phyloP scores from a whole-genome alignment of 371 early-diverging fungal genomes.

The Actinomucor elegans region DNA sequence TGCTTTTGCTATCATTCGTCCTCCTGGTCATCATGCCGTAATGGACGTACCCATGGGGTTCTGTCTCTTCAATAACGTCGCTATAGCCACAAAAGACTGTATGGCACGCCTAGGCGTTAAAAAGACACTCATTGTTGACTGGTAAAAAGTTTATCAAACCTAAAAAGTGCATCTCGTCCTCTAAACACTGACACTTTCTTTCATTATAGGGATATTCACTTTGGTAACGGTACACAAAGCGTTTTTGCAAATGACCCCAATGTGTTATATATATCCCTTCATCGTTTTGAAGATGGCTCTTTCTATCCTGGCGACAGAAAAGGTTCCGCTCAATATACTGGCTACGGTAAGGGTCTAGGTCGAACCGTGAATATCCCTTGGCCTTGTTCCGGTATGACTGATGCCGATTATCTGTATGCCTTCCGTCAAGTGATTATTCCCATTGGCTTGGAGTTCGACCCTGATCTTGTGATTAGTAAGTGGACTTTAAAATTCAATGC shows the following conservation, averaged over 20 bases:
- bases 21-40: constrained; percentile 93
- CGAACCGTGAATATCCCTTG: constrained; percentile 91
- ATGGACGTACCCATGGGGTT: constrained; percentile 74
- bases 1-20: constrained; percentile 85
- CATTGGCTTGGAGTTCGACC: constrained; percentile 78
- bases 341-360: constrained; percentile 65
- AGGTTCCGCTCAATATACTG: constrained; percentile 57
- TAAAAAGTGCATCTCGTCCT: too few relatives aligned
- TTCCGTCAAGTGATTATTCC: constrained; percentile 82
- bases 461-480: constrained; percentile 79
- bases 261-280: constrained; percentile 84
- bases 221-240: constrained; percentile 91
- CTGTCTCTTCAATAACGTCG: constrained; percentile 88
- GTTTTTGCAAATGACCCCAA: constrained; percentile 74
- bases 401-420: constrained; percentile 85
- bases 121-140: constrained; percentile 84
- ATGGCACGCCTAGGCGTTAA: constrained; percentile 42
- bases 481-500: not conserved
- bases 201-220: constrained; percentile 85
- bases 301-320: constrained; percentile 76
- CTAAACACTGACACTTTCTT: too few relatives aligned
- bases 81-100: constrained; percentile 74
- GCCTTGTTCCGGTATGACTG: constrained; percentile 75
- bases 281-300: constrained; percentile 75
- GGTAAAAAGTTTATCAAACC: too few relatives aligned